A percentile compares a stretch with the other conserved stretches of the same genome.
Evolutionary conservation across 2,329 filamentous ascomycete species (phyloP).

Genomic region (Epicoccum sorghinum): DNA sequence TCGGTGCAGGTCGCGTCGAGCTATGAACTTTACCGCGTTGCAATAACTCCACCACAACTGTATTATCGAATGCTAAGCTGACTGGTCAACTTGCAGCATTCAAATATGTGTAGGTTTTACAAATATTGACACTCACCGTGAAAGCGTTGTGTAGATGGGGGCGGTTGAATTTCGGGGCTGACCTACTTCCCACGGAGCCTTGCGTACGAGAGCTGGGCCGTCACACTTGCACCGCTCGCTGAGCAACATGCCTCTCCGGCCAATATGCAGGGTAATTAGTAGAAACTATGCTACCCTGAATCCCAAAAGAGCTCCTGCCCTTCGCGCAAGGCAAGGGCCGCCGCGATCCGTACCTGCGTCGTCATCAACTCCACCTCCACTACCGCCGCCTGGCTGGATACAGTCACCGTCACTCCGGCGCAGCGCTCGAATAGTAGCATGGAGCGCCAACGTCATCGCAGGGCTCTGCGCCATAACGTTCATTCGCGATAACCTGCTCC

Average conservation of each 20-base stretch:
- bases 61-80: too few relatives aligned
- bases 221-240: background rate
- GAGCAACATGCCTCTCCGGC: background rate
- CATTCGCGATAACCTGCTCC: constrained; percentile 51
- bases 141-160: too few relatives aligned
- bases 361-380: constrained; percentile 1
- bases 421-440: constrained; percentile 17
- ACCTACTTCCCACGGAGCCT: too few relatives aligned
- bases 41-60: too few relatives aligned
- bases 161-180: too few relatives aligned
- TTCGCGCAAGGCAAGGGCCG: constrained; percentile 4
- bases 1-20: constrained; percentile 18
- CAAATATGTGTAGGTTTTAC: too few relatives aligned
- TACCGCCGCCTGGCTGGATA: constrained; percentile 15
- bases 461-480: constrained; percentile 27
- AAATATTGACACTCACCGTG: too few relatives aligned
- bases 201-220: background rate
- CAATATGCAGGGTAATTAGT: background rate
- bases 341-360: background rate
- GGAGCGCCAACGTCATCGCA: constrained; percentile 23
- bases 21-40: background rate
- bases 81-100: too few relatives aligned
- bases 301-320: background rate
- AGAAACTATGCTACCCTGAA: constrained; percentile 10
- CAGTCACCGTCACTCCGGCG: constrained; percentile 11